Percentiles rank a stretch among this genome's conserved stretches.
Conservation (phyloP, 176 grass and related monocot species). For the Alloteropsis semialata region DNA sequence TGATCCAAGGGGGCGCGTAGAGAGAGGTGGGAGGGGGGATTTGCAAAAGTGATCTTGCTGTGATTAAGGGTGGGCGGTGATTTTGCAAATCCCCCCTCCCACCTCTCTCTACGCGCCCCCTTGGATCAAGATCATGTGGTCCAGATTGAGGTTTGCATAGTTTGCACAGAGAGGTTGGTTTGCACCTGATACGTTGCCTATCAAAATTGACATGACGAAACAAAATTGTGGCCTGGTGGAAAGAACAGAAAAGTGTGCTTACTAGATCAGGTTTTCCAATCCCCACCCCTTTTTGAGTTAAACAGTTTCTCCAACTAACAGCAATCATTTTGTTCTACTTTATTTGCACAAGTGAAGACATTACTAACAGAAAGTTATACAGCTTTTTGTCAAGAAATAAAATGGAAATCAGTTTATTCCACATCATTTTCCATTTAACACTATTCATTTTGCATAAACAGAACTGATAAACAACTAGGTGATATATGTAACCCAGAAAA, state of each 20-base stretch:
- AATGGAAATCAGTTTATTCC: neutral
- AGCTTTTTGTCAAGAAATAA: neutral
- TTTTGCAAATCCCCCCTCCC: too few relatives aligned
- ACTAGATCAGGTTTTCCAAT: neutral
- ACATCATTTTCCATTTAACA: neutral
- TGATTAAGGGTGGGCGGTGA: too few relatives aligned
- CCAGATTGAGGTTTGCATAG: too few relatives aligned
- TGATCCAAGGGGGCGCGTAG: too few relatives aligned
- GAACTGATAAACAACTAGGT: neutral
- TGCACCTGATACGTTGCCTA: too few relatives aligned
- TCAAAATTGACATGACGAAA: neutral
- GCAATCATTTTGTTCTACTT: neutral
- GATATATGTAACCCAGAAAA: neutral
- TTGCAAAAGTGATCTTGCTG: too few relatives aligned
- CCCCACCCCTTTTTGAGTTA: neutral
- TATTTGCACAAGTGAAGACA: neutral
- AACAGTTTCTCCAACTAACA: neutral
- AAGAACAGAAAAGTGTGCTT: neutral
- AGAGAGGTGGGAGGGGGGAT: too few relatives aligned
- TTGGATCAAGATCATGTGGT: too few relatives aligned
- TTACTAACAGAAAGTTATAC: neutral
- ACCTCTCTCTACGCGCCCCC: too few relatives aligned
- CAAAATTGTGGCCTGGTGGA: neutral
- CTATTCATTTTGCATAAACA: neutral
- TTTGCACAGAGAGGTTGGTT: too few relatives aligned